Evolutionary conservation across 768 basidiomycete species (phyloP), one percentile per base, ranked within the genome.

Genomic region (Amanita brunnescens): DNA sequence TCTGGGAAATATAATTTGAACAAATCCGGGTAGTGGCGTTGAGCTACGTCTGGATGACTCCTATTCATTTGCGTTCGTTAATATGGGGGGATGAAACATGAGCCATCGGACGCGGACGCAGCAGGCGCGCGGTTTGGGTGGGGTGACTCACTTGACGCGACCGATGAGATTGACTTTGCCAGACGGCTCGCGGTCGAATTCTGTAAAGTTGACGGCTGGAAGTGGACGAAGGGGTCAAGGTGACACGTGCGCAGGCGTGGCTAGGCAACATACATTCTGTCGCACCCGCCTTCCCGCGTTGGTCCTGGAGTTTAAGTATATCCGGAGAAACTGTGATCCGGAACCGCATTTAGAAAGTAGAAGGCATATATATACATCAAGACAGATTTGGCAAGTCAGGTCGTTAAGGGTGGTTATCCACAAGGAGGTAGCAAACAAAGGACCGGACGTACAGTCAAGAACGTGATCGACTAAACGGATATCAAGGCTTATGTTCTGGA

Each of bases 11-110:
- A 76, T 40, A 79, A 67, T 55, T 73, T 73, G 68, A 86, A 91
- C 21, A 87, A 64, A 30, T 76, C 76, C 0, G 88, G 88, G 54
- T 91, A 91, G 59, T 90, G 86, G 21, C 74, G 73, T 59, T 87
- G 69, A 2, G 77, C 90, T 21, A 90, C 88, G 57, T 91, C 87
- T 0, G 89, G 89, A 55, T 91, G 89, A 56, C 88, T 91, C 76
- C 87, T 90, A 55, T n/a, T 6, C 32, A n/a, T 14, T 47, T 47
- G n/a, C n/a, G n/a, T 47, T 6, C n/a, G 23, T 30, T 45, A 29
- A 49, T 30, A 13, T 41, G 23, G 9, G 52, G 49, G 8, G 34
- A n/a, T 13, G n/a, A 34, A 38, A 18, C 6, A 20, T 24, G 20
- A 55, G 33, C 45, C 41, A 29, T 29, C 26, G 3, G 5, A 4